Percentiles rank a stretch among this genome's conserved stretches.
Conservation (phyloP, 1,284 basidiomycete genomes). For the Sporisorium reilianum region DNA sequence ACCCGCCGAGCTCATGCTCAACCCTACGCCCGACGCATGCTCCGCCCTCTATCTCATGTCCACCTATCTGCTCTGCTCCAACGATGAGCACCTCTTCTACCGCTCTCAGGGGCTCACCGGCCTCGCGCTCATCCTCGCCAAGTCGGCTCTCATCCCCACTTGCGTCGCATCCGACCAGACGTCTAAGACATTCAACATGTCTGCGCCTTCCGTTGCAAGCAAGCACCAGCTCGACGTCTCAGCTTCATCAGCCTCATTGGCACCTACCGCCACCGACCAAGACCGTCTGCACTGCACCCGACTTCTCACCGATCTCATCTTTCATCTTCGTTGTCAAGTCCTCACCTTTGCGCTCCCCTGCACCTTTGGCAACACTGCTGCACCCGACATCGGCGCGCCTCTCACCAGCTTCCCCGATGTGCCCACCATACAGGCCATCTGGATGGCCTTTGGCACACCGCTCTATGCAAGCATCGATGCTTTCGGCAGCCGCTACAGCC, state of each 20-base stretch:
- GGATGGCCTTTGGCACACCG: constrained; percentile 24
- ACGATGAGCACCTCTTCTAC: constrained; percentile 29
- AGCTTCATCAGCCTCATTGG: constrained; percentile 2
- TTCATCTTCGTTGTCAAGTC: constrained; percentile 29
- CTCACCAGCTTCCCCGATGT: constrained; percentile 18
- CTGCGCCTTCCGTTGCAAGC: constrained; percentile 8
- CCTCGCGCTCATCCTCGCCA: constrained; percentile 31
- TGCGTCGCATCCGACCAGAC: background rate
- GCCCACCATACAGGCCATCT: constrained; percentile 34
- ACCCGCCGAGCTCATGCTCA: constrained; percentile 18
- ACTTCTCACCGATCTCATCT: constrained; percentile 39
- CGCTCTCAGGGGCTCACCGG: constrained; percentile 24
- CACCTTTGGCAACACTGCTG: background rate
- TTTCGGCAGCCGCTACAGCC: constrained; percentile 33
- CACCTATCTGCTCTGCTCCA: constrained; percentile 28
- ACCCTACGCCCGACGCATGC: constrained; percentile 36
- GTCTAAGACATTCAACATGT: background rate
- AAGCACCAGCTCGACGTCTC: constrained; percentile 4
- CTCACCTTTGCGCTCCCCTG: constrained; percentile 20
- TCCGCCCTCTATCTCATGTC: constrained; percentile 45
- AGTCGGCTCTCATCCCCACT: constrained; percentile 20
- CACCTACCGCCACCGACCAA: background rate
- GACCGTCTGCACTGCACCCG: constrained; percentile 32
- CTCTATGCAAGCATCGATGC: constrained; percentile 32
- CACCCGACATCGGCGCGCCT: background rate